Evolutionary conservation across 2,329 filamentous ascomycete species (phyloP), one percentile per base, ranked within the genome.

Genomic region (Paecilomyces fulvus): DNA sequence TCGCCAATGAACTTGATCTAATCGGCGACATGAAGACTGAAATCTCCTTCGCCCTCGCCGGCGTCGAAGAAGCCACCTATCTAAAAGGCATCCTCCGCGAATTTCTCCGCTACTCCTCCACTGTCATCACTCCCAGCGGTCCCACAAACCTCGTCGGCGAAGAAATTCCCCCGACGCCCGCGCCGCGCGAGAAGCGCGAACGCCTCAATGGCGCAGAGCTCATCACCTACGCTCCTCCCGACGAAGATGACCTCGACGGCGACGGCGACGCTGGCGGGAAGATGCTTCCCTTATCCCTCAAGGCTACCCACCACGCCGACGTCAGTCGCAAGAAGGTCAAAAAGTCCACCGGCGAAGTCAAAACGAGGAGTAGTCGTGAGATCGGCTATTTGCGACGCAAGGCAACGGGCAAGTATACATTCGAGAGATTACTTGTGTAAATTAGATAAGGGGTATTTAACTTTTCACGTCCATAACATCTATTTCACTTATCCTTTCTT

Each of bases 321-420:
- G 67, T 77, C 11, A 71, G 73, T 14, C 74, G 75, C 57, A 73
- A 72, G 20, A 80, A 79, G 62, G 68, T 80, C 31, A 70, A 73
- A 55, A 89, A 80, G 75, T 88, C 62, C 77, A 85, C 63, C 78
- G 89, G 90, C 17, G 87, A 90, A 75, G 77, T 90, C 46, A 79
- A 85, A 60, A 77, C 82, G 69, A 83, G 89, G 63, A 90, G 80
- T 64, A 79, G 77, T 63, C 80, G 90, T 71, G 88, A 95, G 75
- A 85, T 86, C 57, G 89, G 88, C 17, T 84, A 88, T 72, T 74
- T 95, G 70, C 83, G 88, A 67, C 90, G 88, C 68, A 88, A 89
- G 75, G 86, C 86, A 69, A 87, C 92, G 59, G 88, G 88, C 56
- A 84, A 86, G 62, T 96, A 96, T 75, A 90, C 88, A 51, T 80